Evolutionary conservation across 2,329 filamentous ascomycete genomes (phyloP).

Genomic region (Arthrobotrys conoides): DNA sequence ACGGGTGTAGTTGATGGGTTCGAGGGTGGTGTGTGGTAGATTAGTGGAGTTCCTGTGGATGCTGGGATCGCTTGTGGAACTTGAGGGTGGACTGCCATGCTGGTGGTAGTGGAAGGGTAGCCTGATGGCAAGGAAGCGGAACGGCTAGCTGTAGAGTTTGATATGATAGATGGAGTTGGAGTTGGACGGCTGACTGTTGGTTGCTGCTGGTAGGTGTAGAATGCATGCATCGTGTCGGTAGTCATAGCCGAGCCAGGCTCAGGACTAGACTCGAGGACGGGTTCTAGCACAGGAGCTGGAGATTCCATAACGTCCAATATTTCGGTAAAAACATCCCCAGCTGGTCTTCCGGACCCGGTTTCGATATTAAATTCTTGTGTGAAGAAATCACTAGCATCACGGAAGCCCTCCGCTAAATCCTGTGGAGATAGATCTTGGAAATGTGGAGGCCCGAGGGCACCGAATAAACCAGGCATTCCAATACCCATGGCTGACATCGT

Average conservation of each 20-base stretch:
- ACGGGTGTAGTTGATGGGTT: constrained; percentile 17
- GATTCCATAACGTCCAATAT: constrained; percentile 52
- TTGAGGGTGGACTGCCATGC: constrained; percentile 47
- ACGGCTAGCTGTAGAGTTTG: constrained; percentile 20
- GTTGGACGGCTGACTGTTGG: background rate
- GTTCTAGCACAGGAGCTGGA: constrained; percentile 32
- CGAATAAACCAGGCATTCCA: constrained; percentile 27
- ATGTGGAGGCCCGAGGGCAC: constrained; percentile 32
- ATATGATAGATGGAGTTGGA: constrained; percentile 32
- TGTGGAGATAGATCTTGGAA: constrained; percentile 33
- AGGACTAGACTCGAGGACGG: constrained; percentile 44
- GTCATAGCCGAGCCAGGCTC: constrained; percentile 38
- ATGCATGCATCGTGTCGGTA: constrained; percentile 13
- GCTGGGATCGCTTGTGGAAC: background rate
- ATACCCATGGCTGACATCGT: background rate
- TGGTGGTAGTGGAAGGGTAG: constrained; percentile 52
- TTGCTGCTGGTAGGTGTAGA: constrained; percentile 25
- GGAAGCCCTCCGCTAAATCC: constrained; percentile 18
- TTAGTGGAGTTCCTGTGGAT: background rate
- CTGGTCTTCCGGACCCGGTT: constrained; percentile 10
- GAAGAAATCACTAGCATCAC: constrained; percentile 26
- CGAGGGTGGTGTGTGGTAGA: constrained; percentile 26
- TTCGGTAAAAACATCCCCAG: constrained; percentile 28
- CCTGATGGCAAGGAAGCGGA: constrained; percentile 24
- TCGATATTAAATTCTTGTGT: constrained; percentile 27